Percentiles rank a stretch among this genome's conserved stretches.
phyloP scores from a whole-genome alignment of 2,329 filamentous ascomycete species.

The Tympanopsis confertula region DNA sequence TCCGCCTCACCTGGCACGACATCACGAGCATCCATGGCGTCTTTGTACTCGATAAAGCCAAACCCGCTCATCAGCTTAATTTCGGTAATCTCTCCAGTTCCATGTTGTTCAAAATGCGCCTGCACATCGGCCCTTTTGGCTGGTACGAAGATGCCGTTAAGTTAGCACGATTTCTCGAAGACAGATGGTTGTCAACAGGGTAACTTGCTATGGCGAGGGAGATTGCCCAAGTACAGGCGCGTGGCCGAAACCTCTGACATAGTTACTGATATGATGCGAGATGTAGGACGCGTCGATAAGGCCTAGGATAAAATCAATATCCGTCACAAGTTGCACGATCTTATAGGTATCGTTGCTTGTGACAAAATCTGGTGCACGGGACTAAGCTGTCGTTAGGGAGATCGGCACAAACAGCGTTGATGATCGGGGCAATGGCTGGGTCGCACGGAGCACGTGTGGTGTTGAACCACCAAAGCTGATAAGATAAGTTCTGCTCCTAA shows the following conservation, averaged over 20 bases:
- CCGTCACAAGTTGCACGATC: background rate
- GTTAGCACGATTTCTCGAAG: slow-evolving; percentile 2
- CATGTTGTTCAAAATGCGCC: slow-evolving; percentile 87
- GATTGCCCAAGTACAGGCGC: slow-evolving; percentile 92
- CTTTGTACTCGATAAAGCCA: slow-evolving; percentile 98
- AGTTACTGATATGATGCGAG: slow-evolving; percentile 8
- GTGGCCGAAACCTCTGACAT: slow-evolving; percentile 89
- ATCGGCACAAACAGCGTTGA: no score
- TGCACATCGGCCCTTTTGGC: slow-evolving; percentile 96
- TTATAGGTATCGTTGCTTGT: no score
- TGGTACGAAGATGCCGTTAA: slow-evolving; percentile 40
- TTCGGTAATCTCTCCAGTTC: slow-evolving; percentile 93
- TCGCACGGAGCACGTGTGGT: no score
- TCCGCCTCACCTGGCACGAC: slow-evolving; percentile 77
- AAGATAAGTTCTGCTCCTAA: no score
- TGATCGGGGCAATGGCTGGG: no score
- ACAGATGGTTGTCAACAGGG: slow-evolving; percentile 5
- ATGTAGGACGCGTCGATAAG: background rate
- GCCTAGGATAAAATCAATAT: background rate
- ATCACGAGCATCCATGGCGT: slow-evolving; percentile 94
- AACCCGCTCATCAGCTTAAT: slow-evolving; percentile 99
- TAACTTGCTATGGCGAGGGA: slow-evolving; percentile 82
- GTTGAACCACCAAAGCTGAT: no score
- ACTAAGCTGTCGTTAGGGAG: no score
- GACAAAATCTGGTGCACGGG: no score